Conservation (phyloP, 306 rosid species). For the Prunus armeniaca region DNA sequence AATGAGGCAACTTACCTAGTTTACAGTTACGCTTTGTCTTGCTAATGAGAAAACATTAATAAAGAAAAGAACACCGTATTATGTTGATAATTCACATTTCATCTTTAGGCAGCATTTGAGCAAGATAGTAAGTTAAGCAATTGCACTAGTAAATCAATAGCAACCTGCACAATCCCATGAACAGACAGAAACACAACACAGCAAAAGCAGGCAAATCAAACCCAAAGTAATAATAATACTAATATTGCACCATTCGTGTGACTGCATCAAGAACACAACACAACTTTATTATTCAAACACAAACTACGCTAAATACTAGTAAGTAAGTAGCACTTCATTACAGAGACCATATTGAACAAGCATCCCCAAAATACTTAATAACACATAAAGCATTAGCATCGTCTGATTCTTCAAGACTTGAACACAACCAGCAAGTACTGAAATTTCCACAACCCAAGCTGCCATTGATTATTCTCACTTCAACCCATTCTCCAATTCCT, state of each 20-base stretch:
- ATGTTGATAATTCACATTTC: too few species aligned
- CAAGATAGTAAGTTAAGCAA: too few species aligned
- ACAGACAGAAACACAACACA: neutral
- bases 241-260: neutral
- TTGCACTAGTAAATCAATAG: too few species aligned
- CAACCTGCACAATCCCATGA: neutral
- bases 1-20: too few species aligned
- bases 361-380: neutral
- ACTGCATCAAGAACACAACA: neutral
- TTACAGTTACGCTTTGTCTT: too few species aligned
- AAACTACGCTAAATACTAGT: neutral
- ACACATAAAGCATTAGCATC: neutral
- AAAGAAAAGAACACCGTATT: too few species aligned
- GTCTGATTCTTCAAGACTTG: neutral
- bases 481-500: neutral
- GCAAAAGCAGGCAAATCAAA: neutral
- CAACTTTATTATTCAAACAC: conserved; percentile 1
- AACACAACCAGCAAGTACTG: neutral
- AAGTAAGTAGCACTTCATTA: neutral
- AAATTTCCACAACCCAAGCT: neutral
- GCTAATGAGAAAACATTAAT: too few species aligned
- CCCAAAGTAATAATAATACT: neutral
- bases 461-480: neutral
- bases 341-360: too few species aligned
- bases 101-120: too few species aligned